Evolutionary conservation across 371 early-diverging fungal genomes (phyloP).

Genomic region (Zancudomyces culisetae): DNA sequence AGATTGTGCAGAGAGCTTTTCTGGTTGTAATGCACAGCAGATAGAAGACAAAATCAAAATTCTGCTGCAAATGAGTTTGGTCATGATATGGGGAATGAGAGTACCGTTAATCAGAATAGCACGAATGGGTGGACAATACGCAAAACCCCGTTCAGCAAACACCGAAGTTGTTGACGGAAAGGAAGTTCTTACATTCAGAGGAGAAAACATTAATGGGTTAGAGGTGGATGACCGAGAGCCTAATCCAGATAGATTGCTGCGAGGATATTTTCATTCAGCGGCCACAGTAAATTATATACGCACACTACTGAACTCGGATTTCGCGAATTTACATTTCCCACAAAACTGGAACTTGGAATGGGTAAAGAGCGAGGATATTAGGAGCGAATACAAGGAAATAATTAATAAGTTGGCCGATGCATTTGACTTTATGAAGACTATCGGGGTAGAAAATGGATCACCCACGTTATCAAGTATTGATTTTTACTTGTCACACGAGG

Average conservation of each 20-base stretch:
- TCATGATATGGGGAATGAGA: constrained; percentile 81
- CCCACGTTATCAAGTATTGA: constrained; percentile 50
- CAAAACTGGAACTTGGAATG: constrained; percentile 77
- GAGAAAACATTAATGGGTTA: constrained; percentile 92
- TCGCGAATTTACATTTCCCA: constrained; percentile 77
- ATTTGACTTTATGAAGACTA: constrained; percentile 77
- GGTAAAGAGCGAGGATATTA: constrained; percentile 58
- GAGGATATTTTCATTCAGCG: constrained; percentile 93
- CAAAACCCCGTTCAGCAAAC: constrained; percentile 86
- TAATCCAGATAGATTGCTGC: constrained; percentile 81
- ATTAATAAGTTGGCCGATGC: constrained; percentile 69
- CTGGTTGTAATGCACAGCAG: constrained; percentile 76
- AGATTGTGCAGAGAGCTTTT: constrained; percentile 94
- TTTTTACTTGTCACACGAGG: constrained; percentile 88
- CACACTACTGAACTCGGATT: constrained; percentile 53
- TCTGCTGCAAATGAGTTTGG: constrained; percentile 87
- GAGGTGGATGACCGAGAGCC: constrained; percentile 69
- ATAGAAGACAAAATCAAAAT: constrained; percentile 90
- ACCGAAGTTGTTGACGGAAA: constrained; percentile 72
- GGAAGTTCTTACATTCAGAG: constrained; percentile 58
- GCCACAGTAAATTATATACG: constrained; percentile 90
- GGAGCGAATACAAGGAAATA: constrained; percentile 72
- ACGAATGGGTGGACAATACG: constrained; percentile 94
- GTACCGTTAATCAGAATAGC: constrained; percentile 87
- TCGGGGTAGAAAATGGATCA: constrained; percentile 48